Evolutionary conservation across 1,284 basidiomycete genomes (phyloP).

Genomic region (Ceratobasidium sp.): DNA sequence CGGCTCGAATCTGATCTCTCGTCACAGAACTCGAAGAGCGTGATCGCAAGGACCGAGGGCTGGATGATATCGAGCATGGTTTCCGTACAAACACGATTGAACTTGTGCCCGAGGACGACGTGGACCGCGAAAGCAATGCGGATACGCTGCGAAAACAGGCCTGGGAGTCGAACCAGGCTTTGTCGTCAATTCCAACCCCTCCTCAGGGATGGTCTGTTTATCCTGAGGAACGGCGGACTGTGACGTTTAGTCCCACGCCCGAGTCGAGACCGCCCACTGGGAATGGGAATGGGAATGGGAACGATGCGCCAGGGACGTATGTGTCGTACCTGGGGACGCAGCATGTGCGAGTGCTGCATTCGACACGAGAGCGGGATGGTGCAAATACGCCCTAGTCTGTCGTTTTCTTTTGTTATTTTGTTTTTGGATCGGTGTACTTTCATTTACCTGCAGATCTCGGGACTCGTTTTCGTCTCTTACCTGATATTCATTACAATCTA

Average conservation of each 20-base stretch:
- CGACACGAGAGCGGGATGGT: slow-evolving; percentile 4
- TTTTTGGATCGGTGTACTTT: background rate
- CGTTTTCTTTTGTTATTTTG: background rate
- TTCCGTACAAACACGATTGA: slow-evolving; percentile 8
- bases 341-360: slow-evolving; percentile 22
- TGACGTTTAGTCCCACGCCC: slow-evolving; percentile 24
- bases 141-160: slow-evolving; percentile 16
- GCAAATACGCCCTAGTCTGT: background rate
- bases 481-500: background rate
- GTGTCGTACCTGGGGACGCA: slow-evolving; percentile 30
- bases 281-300: background rate
- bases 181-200: background rate
- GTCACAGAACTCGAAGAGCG: slow-evolving; percentile 31
- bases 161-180: background rate
- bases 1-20: background rate
- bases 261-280: slow-evolving; percentile 2
- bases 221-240: slow-evolving; percentile 4
- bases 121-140: background rate
- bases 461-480: background rate
- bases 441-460: background rate
- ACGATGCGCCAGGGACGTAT: background rate
- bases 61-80: slow-evolving; percentile 26
- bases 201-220: slow-evolving; percentile 5
- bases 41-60: slow-evolving; percentile 5
- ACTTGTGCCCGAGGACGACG: slow-evolving; percentile 20